Evolutionary conservation across 1,284 basidiomycete species (phyloP), one percentile per base, ranked within the genome.

Genomic region (Salmacisia buchloeana): DNA sequence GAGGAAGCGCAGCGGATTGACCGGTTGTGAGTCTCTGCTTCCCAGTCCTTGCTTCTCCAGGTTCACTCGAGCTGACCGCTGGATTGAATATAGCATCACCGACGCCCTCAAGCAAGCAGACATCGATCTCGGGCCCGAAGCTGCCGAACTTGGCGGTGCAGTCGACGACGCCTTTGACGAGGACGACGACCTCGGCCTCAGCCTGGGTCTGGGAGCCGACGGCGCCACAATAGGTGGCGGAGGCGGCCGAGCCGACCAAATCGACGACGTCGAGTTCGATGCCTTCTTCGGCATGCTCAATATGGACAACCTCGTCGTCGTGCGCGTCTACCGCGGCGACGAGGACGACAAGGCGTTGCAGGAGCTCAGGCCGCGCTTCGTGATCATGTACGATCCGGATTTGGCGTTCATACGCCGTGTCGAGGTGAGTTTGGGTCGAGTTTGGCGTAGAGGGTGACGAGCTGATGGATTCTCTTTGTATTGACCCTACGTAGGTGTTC

Each of bases 311-410:
- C 88, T 89, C 0, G 87, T 97, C 15, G 82, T 97, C 21, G 86
- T 98, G 29, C 86, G 93, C 1, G 86, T 91, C 0, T 98, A 94
- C 75, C 88, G 89, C 0, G 93, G 93, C 52, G 94, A 97, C 73
- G 87, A 89, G 4, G 94, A 99, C 74, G 94, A 98, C 79, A 85
- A 88, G 43, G 82, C 97, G 57, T 83, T 98, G 33, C 86, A 89
- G 61, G 94, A 98, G 78, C 83, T 97, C 1, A 84, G 89, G 63
- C 96, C 96, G 1, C 86, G 89, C 63, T 97, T 93, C 76, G 86
- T 97, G 52, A 90, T 97, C 60, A 70, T 78, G 89, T 94, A 90
- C 74, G 96, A 99, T 74, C 93, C 94, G 0, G 91, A 89, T 75
- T 88, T 92, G 70, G 89, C 94, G 59, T 98, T 97, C 72, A 86